Evolutionary conservation across 2,329 filamentous ascomycete genomes (phyloP).

Genomic region (Talaromyces rugulosus): DNA sequence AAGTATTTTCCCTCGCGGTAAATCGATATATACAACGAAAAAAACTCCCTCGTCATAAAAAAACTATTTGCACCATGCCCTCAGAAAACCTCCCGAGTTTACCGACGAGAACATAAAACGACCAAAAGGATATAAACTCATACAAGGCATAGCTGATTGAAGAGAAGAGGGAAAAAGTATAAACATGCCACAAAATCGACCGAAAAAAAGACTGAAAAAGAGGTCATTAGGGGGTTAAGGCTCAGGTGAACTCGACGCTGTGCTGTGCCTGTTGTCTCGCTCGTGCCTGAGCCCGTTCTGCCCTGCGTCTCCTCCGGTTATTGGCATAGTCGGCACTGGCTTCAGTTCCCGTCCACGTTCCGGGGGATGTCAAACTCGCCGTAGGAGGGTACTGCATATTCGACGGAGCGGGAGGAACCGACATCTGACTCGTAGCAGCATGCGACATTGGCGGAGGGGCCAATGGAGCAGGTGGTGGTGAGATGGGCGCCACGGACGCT

Average conservation of each 20-base stretch:
- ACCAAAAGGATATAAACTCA: not conserved
- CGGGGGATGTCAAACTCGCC: constrained; percentile 39
- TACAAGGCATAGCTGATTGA: not conserved
- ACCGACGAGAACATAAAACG: not conserved
- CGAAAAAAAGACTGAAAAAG: not conserved
- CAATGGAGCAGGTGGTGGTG: constrained; percentile 10
- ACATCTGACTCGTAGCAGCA: constrained; percentile 10
- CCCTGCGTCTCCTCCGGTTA: constrained; percentile 50
- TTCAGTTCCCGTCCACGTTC: constrained; percentile 46
- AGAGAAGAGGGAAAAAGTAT: not conserved
- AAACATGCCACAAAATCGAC: not conserved
- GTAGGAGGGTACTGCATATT: constrained; percentile 23
- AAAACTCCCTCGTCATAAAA: constrained; percentile 2
- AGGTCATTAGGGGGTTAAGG: not conserved
- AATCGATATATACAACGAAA: constrained; percentile 4
- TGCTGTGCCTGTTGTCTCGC: constrained; percentile 41
- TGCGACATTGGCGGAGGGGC: constrained; percentile 13
- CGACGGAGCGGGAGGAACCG: constrained; percentile 16
- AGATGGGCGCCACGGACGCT: constrained; percentile 17
- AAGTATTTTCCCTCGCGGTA: not conserved
- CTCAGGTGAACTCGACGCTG: constrained; percentile 48
- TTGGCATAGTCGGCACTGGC: constrained; percentile 50
- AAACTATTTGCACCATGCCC: not conserved
- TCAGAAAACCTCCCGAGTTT: not conserved
- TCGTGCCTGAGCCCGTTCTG: constrained; percentile 46